Conservation (phyloP, 2,329 filamentous ascomycete species). For the Ophiostoma perfectum region DNA sequence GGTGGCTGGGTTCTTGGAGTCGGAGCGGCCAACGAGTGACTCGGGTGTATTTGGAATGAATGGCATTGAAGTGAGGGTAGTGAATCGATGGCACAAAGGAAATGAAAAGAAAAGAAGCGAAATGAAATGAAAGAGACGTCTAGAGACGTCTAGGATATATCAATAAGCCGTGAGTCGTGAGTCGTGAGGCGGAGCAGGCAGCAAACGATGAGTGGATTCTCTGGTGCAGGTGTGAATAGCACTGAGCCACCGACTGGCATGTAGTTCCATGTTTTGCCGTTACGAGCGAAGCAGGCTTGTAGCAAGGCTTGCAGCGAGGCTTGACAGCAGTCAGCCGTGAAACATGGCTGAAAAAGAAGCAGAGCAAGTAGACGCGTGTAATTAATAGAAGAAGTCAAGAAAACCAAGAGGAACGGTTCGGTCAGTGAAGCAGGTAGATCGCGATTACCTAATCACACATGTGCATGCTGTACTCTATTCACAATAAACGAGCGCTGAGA, state of each 20-base stretch:
- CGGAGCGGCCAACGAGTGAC: constrained; percentile 67
- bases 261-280: constrained; percentile 2
- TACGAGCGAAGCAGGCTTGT: not conserved
- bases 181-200: constrained; percentile 11
- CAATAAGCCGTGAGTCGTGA: not conserved
- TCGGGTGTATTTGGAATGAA: constrained; percentile 73
- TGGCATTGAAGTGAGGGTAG: constrained; percentile 45
- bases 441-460: too few species aligned
- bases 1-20: constrained; percentile 75
- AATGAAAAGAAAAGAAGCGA: not conserved
- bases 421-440: too few species aligned
- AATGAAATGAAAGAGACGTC: not conserved
- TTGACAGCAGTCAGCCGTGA: not conserved
- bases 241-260: constrained; percentile 12
- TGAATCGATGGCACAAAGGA: not conserved
- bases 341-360: not conserved
- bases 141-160: not conserved
- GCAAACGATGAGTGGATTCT: constrained; percentile 2
- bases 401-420: not conserved
- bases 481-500: too few species aligned
- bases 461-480: too few species aligned
- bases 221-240: not conserved
- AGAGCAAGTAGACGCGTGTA: not conserved
- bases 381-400: not conserved
- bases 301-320: not conserved